Percentiles rank a stretch among this genome's conserved stretches.
Evolutionary conservation across 2,329 filamentous ascomycete genomes (phyloP).

Genomic region (Epichloe aotearoae): DNA sequence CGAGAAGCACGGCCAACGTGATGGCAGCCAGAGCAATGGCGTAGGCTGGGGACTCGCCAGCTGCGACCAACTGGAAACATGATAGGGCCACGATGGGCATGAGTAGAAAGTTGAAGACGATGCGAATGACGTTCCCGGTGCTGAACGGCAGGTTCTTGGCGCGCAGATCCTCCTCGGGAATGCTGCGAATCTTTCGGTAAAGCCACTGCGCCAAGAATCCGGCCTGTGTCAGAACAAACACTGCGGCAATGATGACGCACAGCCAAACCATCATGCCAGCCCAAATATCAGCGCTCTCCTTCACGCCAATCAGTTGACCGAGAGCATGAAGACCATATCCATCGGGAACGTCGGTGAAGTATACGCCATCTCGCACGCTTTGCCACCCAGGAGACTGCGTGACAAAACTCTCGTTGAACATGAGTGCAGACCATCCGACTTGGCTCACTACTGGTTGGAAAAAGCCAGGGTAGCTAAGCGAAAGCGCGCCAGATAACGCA

Average conservation of each 20-base stretch:
- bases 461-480: conserved; percentile 81
- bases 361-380: conserved; percentile 73
- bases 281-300: conserved; percentile 69
- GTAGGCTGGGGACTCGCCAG: conserved; percentile 51
- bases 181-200: conserved; percentile 56
- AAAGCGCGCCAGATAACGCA: conserved; percentile 74
- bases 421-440: conserved; percentile 73
- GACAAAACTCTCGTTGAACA: conserved; percentile 89
- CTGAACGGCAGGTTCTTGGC: conserved; percentile 88
- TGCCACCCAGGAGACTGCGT: conserved; percentile 51
- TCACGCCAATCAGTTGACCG: conserved; percentile 73
- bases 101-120: conserved; percentile 87
- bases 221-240: conserved; percentile 58
- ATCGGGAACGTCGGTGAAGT: conserved; percentile 62
- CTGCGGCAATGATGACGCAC: conserved; percentile 56
- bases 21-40: conserved; percentile 64
- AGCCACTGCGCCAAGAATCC: conserved; percentile 69
- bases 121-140: conserved; percentile 63
- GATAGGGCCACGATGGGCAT: conserved; percentile 78
- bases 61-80: conserved; percentile 79
- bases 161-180: conserved; percentile 73
- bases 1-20: conserved; percentile 58
- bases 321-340: conserved; percentile 74
- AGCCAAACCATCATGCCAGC: conserved; percentile 89
- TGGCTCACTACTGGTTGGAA: conserved; percentile 87